A percentile compares a stretch with the other conserved stretches of the same genome.
Conservation (phyloP, 805 yeast species). For the Jamesozyma hellenica region DNA sequence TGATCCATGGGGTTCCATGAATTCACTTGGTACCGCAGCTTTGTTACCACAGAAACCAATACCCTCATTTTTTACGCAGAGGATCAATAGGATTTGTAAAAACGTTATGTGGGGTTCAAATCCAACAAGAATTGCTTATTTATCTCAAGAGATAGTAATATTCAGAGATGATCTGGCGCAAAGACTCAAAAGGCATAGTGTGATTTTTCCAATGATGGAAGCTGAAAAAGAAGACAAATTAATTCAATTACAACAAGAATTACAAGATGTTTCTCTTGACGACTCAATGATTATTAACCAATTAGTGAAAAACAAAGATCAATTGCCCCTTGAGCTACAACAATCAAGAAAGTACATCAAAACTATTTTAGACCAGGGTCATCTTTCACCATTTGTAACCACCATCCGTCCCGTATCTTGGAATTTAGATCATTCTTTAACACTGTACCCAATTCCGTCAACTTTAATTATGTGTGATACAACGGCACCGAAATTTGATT, state of each 20-base stretch:
- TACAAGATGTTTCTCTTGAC: conserved; percentile 13
- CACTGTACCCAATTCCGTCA: conserved; percentile 72
- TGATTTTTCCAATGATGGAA: conserved; percentile 39
- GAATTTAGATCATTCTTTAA: conserved; percentile 58
- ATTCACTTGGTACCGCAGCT: conserved; percentile 48
- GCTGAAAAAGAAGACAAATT: conserved; percentile 17
- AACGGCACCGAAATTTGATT: conserved; percentile 58
- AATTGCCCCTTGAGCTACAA: conserved; percentile 37
- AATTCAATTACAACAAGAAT: conserved; percentile 9
- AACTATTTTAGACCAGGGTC: conserved; percentile 81
- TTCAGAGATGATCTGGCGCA: conserved; percentile 63
- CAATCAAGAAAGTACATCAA: conserved; percentile 66
- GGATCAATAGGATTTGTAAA: conserved; percentile 50
- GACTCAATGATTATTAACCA: conserved; percentile 15
- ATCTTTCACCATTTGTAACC: conserved; percentile 67
- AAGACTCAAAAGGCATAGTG: conserved; percentile 60
- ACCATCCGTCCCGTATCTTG: conserved; percentile 55
- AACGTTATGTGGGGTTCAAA: conserved; percentile 57
- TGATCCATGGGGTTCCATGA: conserved; percentile 85
- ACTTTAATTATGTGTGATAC: conserved; percentile 56
- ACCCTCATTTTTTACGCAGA: conserved; percentile 60
- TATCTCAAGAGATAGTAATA: conserved; percentile 74
- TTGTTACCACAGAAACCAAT: conserved; percentile 66
- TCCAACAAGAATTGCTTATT: conserved; percentile 67
- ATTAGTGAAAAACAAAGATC: conserved; percentile 27